A percentile compares a stretch with the other conserved stretches of the same genome.
phyloP scores from a whole-genome alignment of 768 basidiomycete genomes.

The Daedaleopsis sinensis region DNA sequence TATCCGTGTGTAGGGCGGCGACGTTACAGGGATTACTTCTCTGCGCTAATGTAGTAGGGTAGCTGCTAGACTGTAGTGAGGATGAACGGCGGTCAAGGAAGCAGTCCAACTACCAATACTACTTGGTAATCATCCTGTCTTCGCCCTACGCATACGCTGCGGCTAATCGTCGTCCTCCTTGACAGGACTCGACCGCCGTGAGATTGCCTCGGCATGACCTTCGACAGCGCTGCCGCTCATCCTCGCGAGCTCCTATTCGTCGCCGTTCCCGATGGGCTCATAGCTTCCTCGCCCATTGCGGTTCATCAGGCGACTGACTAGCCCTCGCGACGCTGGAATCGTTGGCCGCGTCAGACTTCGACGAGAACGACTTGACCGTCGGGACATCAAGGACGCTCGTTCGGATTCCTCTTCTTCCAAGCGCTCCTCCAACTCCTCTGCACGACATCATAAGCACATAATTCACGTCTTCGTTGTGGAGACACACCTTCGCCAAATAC shows the following conservation, averaged over 20 bases:
- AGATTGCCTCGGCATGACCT: constrained; percentile 31
- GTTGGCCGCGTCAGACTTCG: constrained; percentile 34
- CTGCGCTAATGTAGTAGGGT: constrained; percentile 6
- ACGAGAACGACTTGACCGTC: constrained; percentile 27
- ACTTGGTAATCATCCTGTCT: constrained; percentile 20
- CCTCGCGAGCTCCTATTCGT: constrained; percentile 63
- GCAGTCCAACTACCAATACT: constrained; percentile 22
- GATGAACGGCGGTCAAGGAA: constrained; percentile 20
- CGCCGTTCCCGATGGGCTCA: constrained; percentile 47
- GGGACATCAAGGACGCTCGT: constrained; percentile 58
- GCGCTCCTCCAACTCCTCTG: constrained; percentile 56
- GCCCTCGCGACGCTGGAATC: constrained; percentile 38
- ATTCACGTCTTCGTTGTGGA: background rate
- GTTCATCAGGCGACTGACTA: constrained; percentile 55
- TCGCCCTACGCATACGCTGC: constrained; percentile 10
- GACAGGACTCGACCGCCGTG: constrained; percentile 10
- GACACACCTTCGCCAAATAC: constrained; percentile 85
- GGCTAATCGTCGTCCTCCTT: constrained; percentile 12
- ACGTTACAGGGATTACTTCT: constrained; percentile 12
- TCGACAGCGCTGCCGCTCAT: constrained; percentile 40
- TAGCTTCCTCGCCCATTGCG: constrained; percentile 45
- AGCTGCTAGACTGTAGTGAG: constrained; percentile 16
- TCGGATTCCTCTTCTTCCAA: constrained; percentile 66
- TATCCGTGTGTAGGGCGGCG: constrained; percentile 8
- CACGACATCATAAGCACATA: background rate